Base-by-base conservation (phyloP, 73 alveolate genomes). In the Symbiodinium natans region DNA sequence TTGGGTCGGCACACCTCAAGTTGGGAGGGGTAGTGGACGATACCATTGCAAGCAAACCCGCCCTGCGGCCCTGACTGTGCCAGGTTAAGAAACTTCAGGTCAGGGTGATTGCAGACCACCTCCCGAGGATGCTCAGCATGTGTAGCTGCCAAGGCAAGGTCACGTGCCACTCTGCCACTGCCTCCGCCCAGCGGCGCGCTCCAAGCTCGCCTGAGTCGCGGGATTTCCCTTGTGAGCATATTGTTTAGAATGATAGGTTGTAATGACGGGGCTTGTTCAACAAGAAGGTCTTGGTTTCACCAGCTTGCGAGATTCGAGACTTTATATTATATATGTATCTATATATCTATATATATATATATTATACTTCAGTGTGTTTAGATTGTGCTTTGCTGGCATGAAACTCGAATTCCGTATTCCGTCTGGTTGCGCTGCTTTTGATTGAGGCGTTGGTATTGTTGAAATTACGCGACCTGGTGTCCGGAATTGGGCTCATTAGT, bases 131-230 rank as follows among this genome's bases (percentile, higher is more conserved):
- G 19, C 83, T 29, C 34, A 4, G 83, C 27, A 73, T 21, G 74
- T 54, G 13, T 13, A 15, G 13, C 21, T 54, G n/a, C n/a, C n/a
- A n/a, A 9, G 38, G 38, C 31, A 68, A 68, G 33, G 38, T 4
- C 59, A 46, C 59, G 59, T 46, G 59, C 59, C 59, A 4, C 77
- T 59, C 77, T 19, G 77, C 27, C 29, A 59, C 33, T 21, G 83
- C 97, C 98, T 92, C 98, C 25, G 98, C 98, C 98, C 98, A 92
- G n/a, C 98, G 98, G 29, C 90, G 40, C 23, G 98, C 98, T 13
- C 98, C 98, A 11, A 90, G 85, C 56, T 90, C 97, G 42, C 97
- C 97, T 90, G n/a, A 27, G 71, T 8, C 41, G 48, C 13, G 29
- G 41, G 15, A 29, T 42, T 5, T 63, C 9, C 52, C 40, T 42